These are phyloP conservation scores for Saccharata proteae DNA, from an alignment of 2,329 filamentous ascomycete species.

Conservation along the genomic window DNA sequence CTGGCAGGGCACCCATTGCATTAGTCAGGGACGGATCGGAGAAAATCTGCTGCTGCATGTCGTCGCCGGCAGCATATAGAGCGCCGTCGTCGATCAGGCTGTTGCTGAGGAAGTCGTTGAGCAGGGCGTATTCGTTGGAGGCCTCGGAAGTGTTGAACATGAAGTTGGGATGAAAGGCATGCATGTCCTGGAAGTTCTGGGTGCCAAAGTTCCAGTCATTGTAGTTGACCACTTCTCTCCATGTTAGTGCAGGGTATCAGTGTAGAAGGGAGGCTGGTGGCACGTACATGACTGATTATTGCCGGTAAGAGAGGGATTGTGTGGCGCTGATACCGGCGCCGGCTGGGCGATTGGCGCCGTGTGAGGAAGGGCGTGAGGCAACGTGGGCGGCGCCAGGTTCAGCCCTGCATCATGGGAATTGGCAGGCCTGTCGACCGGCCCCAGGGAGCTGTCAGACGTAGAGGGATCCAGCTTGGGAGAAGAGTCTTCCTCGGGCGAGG, in stretches of 20 bases:
- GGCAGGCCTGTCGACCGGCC: slow-evolving; percentile 16
- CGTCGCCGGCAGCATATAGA: slow-evolving; percentile 29
- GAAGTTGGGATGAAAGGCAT: slow-evolving; percentile 84
- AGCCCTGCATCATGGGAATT: slow-evolving; percentile 25
- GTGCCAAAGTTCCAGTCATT: slow-evolving; percentile 64
- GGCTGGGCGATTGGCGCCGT: slow-evolving; percentile 60
- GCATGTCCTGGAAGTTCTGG: slow-evolving; percentile 87
- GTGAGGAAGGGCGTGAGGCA: slow-evolving; percentile 23
- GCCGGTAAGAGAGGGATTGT: slow-evolving; percentile 47
- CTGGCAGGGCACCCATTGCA: slow-evolving; percentile 28
- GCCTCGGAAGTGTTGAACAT: slow-evolving; percentile 93
- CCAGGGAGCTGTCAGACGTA: slow-evolving; percentile 14
- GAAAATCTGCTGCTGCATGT: slow-evolving; percentile 38
- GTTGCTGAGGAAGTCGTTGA: slow-evolving; percentile 92
- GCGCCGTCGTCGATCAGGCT: slow-evolving; percentile 65
- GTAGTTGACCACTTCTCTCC: slow-evolving; percentile 58
- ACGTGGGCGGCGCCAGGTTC: slow-evolving; percentile 23
- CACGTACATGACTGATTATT: slow-evolving; percentile 66
- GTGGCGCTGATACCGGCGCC: slow-evolving; percentile 54
- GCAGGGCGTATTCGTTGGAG: slow-evolving; percentile 88
- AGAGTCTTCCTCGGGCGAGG: slow-evolving; percentile 23
- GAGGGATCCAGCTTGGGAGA: slow-evolving; percentile 17
- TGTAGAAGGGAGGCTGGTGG: slow-evolving; percentile 16
- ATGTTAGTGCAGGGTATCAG: slow-evolving; percentile 15
- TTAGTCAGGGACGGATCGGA: slow-evolving; percentile 44